phyloP scores from a whole-genome alignment of 768 basidiomycete genomes.

The Panus rudis region DNA sequence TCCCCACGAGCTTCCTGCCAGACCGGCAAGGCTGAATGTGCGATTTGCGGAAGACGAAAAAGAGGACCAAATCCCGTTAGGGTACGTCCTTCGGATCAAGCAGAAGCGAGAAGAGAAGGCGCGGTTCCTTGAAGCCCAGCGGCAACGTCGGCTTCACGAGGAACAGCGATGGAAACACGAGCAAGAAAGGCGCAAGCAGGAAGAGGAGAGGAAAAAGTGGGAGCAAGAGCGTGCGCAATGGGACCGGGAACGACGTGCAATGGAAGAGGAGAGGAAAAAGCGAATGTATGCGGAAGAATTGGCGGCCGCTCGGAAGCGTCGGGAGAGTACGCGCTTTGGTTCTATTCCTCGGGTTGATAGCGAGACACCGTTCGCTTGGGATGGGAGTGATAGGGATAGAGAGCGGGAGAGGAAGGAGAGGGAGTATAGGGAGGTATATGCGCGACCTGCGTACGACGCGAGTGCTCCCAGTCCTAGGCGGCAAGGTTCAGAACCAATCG shows the following conservation, averaged over 20 bases:
- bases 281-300: conserved; percentile 51
- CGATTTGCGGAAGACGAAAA: conserved; percentile 10
- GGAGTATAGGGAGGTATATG: conserved; percentile 9
- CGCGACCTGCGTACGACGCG: conserved; percentile 17
- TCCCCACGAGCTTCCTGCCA: background rate
- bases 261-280: conserved; percentile 8
- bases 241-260: conserved; percentile 3
- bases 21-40: conserved; percentile 7
- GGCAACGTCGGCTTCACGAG: conserved; percentile 17
- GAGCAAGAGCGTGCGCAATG: conserved; percentile 7
- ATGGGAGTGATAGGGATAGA: conserved; percentile 14
- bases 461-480: conserved; percentile 4
- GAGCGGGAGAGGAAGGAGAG: conserved; percentile 16
- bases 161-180: conserved; percentile 4
- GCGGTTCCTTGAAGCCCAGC: conserved; percentile 50
- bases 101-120: conserved; percentile 71
- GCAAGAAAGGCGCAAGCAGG: conserved; percentile 6
- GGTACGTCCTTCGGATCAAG: conserved; percentile 63
- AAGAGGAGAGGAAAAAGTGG: conserved; percentile 1
- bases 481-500: conserved; percentile 26
- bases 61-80: conserved; percentile 59
- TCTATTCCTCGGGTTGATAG: conserved; percentile 7
- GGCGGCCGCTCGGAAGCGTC: conserved; percentile 49
- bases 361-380: conserved; percentile 5
- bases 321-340: conserved; percentile 38